phyloP scores from a whole-genome alignment of 2,329 filamentous ascomycete species.

The Phoma sp. region DNA sequence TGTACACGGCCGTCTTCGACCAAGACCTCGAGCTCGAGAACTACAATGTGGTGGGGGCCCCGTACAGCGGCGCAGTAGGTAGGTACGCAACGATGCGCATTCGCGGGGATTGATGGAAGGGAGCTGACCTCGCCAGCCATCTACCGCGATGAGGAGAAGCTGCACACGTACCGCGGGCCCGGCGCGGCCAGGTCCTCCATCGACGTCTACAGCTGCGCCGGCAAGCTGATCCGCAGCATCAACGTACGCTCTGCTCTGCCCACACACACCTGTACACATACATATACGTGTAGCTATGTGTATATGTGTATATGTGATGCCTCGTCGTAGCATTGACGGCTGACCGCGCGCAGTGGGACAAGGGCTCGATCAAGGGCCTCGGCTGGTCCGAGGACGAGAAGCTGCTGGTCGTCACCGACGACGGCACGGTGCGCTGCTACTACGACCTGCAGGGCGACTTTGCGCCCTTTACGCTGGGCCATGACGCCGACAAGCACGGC shows the following conservation, averaged over 20 bases:
- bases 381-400: slow-evolving; percentile 98
- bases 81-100: slow-evolving; percentile 37
- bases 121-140: slow-evolving; percentile 64
- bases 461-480: slow-evolving; percentile 88
- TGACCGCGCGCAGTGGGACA: slow-evolving; percentile 71
- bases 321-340: neutral
- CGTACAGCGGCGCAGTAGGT: slow-evolving; percentile 94
- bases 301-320: too few species aligned
- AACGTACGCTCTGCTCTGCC: slow-evolving; percentile 39
- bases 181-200: slow-evolving; percentile 80
- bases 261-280: slow-evolving; percentile 11
- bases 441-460: slow-evolving; percentile 94
- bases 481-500: slow-evolving; percentile 82
- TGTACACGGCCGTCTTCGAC: slow-evolving; percentile 93
- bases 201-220: slow-evolving; percentile 92
- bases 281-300: neutral
- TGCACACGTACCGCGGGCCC: slow-evolving; percentile 76
- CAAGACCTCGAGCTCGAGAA: slow-evolving; percentile 93
- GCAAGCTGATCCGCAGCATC: slow-evolving; percentile 83
- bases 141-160: slow-evolving; percentile 85
- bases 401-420: slow-evolving; percentile 83
- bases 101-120: neutral
- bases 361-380: slow-evolving; percentile 82
- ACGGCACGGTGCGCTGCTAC: slow-evolving; percentile 90
- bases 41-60: slow-evolving; percentile 88